phyloP scores from a whole-genome alignment of 75 land plant species.

The Cupressus sempervirens region DNA sequence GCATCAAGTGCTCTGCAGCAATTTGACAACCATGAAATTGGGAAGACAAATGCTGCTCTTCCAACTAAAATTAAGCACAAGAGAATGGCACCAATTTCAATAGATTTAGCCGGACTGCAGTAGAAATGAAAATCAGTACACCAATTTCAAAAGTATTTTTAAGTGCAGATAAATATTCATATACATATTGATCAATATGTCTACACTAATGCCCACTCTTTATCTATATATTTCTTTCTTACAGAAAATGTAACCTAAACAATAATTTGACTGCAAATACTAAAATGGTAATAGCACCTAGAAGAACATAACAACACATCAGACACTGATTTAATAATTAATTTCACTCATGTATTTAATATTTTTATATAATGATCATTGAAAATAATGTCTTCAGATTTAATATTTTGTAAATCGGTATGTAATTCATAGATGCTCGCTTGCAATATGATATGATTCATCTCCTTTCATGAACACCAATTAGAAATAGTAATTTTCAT shows the following conservation, averaged over 20 bases:
- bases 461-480: too few species aligned
- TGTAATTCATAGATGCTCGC: too few species aligned
- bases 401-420: too few species aligned
- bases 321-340: neutral
- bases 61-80: slow-evolving; percentile 15
- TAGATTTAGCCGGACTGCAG: slow-evolving; percentile 14
- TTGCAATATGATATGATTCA: too few species aligned
- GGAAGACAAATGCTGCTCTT: slow-evolving; percentile 30
- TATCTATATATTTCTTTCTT: neutral
- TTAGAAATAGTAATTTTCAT: too few species aligned
- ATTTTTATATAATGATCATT: neutral
- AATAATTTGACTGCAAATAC: neutral
- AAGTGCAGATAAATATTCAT: neutral
- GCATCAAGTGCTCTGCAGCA: neutral
- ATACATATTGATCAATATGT: neutral
- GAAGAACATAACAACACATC: neutral
- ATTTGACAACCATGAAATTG: slow-evolving; percentile 17
- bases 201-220: neutral
- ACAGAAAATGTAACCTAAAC: neutral
- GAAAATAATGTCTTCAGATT: neutral
- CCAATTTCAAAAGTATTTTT: neutral
- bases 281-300: neutral
- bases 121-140: neutral
- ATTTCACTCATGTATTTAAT: neutral
- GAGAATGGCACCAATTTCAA: slow-evolving; percentile 3